Conservation (phyloP, 441 rosid genomes). For the Biscutella auriculata region DNA sequence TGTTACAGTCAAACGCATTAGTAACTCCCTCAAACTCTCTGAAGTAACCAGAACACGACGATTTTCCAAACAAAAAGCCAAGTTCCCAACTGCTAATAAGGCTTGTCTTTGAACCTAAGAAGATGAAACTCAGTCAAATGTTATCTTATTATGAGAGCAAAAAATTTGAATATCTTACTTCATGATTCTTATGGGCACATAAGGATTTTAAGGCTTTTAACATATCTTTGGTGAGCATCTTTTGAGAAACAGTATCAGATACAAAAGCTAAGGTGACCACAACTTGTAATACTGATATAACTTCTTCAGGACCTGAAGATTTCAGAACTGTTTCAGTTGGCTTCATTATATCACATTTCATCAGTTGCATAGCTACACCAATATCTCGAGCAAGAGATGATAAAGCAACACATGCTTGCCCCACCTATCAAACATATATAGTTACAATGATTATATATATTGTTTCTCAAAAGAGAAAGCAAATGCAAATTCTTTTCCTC, state of each 20-base stretch:
- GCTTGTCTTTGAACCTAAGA: constrained; percentile 85
- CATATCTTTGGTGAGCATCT: constrained; percentile 48
- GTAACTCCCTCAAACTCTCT: constrained; percentile 88
- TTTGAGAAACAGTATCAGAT: constrained; percentile 79
- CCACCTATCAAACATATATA: constrained; percentile 48
- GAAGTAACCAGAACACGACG: constrained; percentile 78
- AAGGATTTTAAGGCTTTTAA: constrained; percentile 63
- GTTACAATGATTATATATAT: constrained; percentile 12
- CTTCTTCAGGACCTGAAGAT: constrained; percentile 49
- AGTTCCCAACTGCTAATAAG: constrained; percentile 82
- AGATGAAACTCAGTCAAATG: constrained; percentile 11
- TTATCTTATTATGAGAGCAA: background rate
- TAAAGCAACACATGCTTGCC: constrained; percentile 91
- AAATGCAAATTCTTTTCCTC: background rate
- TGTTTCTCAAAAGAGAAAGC: constrained; percentile 7
- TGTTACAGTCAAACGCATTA: constrained; percentile 66
- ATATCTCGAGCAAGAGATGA: constrained; percentile 90
- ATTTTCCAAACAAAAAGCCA: constrained; percentile 90
- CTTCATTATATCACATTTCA: constrained; percentile 95
- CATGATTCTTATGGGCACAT: constrained; percentile 71
- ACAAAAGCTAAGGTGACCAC: constrained; percentile 76
- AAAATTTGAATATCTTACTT: constrained; percentile 36
- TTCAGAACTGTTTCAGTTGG: constrained; percentile 76
- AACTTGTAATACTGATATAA: constrained; percentile 81
- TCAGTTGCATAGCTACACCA: constrained; percentile 78